A percentile compares a stretch with the other conserved stretches of the same genome.
phyloP scores from a whole-genome alignment of 495 filamentous ascomycete genomes.

The Neurospora terricola region DNA sequence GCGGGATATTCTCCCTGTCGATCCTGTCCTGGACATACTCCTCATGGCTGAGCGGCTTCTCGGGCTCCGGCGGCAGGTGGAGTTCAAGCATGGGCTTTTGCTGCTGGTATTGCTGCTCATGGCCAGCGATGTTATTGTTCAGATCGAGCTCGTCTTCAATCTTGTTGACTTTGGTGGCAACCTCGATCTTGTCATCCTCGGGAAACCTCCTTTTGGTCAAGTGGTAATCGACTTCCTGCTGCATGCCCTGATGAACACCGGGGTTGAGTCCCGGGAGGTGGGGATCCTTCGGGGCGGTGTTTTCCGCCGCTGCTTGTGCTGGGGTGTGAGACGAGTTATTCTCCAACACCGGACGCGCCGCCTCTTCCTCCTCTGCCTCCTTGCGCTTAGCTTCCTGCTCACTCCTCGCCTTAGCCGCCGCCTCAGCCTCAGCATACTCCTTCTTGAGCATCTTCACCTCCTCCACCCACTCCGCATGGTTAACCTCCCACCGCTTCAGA shows the following conservation, averaged over 20 bases:
- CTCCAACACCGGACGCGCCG: not conserved
- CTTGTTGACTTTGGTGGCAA: not conserved
- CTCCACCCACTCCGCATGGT: conserved; percentile 24
- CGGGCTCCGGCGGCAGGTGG: conserved; percentile 16
- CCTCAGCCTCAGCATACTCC: conserved; percentile 3
- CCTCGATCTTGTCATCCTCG: not conserved
- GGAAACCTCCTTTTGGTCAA: not conserved
- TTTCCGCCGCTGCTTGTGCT: not conserved
- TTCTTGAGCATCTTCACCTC: conserved; percentile 15
- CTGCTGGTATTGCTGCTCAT: conserved; percentile 7
- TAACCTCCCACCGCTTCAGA: conserved; percentile 29
- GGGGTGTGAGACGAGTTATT: conserved; percentile 4
- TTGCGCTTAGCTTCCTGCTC: conserved; percentile 2
- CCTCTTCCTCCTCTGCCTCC: not conserved
- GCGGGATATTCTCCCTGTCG: conserved; percentile 50
- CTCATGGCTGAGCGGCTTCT: conserved; percentile 45
- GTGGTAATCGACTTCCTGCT: not conserved
- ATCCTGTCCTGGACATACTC: conserved; percentile 55
- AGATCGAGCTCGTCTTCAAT: conserved; percentile 13
- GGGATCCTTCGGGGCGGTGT: not conserved
- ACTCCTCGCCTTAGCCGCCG: conserved; percentile 7
- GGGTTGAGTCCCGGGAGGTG: not conserved
- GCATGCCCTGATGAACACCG: not conserved
- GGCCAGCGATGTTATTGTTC: conserved; percentile 5
- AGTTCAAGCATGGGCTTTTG: conserved; percentile 19